Percentiles rank a stretch among this genome's conserved stretches.
Evolutionary conservation across 2,329 filamentous ascomycete genomes (phyloP).

Genomic region (Myriangium duriaei): DNA sequence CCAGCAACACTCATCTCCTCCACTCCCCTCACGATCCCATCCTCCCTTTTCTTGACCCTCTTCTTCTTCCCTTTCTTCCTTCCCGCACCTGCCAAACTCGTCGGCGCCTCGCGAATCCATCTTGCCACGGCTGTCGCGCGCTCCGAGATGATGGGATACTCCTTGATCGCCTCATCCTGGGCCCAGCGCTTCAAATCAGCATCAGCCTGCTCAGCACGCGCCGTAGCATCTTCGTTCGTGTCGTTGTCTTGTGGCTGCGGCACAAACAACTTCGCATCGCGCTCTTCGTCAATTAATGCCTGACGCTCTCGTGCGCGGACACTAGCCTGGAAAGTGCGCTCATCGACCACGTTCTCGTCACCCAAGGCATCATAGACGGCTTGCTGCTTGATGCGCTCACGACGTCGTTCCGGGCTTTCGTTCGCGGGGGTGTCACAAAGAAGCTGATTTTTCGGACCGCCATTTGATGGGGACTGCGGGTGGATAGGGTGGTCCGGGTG

Average conservation of each 20-base stretch:
- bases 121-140: conserved; percentile 54
- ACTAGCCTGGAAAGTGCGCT: conserved; percentile 51
- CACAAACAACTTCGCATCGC: conserved; percentile 18
- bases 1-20: conserved; percentile 1
- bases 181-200: conserved; percentile 43
- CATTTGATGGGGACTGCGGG: conserved; percentile 17
- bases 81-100: conserved; percentile 22
- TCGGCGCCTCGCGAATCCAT: conserved; percentile 50
- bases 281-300: conserved; percentile 43
- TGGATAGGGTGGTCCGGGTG: conserved; percentile 31
- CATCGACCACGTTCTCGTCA: conserved; percentile 56
- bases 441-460: conserved; percentile 12
- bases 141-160: conserved; percentile 58
- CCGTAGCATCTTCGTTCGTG: not conserved
- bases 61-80: conserved; percentile 25
- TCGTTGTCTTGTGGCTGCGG: not conserved
- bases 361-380: conserved; percentile 55
- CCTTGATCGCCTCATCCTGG: conserved; percentile 52
- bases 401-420: conserved; percentile 37
- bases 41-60: conserved; percentile 17
- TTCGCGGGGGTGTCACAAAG: conserved; percentile 17
- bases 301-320: conserved; percentile 48
- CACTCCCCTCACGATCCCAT: conserved; percentile 1
- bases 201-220: not conserved
- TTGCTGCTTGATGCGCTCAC: conserved; percentile 49